Evolutionary conservation across 177 flowering plant species (phyloP).

Genomic region (Tripterygium wilfordii): DNA sequence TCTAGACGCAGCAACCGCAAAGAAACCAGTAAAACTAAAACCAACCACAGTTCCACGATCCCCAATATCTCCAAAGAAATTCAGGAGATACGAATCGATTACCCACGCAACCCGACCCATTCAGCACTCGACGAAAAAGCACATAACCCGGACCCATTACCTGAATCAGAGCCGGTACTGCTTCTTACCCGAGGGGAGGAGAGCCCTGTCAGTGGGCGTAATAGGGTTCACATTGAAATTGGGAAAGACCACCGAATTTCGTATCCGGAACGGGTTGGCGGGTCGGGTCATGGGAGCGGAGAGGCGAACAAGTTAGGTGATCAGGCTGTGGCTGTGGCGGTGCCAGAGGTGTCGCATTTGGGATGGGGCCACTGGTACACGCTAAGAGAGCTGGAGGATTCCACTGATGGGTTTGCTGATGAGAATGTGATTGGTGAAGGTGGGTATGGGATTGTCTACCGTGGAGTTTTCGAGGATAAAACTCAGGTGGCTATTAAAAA

Average conservation of each 20-base stretch:
- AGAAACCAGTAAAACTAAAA: not conserved
- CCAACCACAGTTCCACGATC: slow-evolving; percentile 20
- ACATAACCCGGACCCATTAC: slow-evolving; percentile 10
- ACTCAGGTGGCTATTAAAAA: slow-evolving; percentile 65
- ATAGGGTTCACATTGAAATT: slow-evolving; percentile 49
- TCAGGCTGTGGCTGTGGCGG: slow-evolving; percentile 18
- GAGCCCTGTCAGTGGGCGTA: slow-evolving; percentile 14
- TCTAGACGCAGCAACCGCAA: slow-evolving; percentile 24
- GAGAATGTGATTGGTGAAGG: slow-evolving; percentile 85
- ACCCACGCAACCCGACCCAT: slow-evolving; percentile 18
- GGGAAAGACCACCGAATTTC: slow-evolving; percentile 59
- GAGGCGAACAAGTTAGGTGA: slow-evolving; percentile 39
- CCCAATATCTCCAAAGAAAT: slow-evolving; percentile 62
- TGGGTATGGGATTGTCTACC: slow-evolving; percentile 75
- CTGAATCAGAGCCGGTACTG: slow-evolving; percentile 15
- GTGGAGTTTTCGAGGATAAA: slow-evolving; percentile 46
- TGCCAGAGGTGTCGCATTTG: slow-evolving; percentile 59
- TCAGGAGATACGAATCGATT: slow-evolving; percentile 47
- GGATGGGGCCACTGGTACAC: slow-evolving; percentile 82
- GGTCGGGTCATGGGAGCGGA: slow-evolving; percentile 34
- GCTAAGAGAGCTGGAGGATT: slow-evolving; percentile 58
- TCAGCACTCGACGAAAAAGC: slow-evolving; percentile 12
- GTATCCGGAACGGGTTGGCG: slow-evolving; percentile 41
- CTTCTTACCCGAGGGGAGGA: slow-evolving; percentile 18
- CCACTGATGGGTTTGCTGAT: slow-evolving; percentile 54